Evolutionary conservation across 768 basidiomycete species (phyloP), one percentile per base, ranked within the genome.

Genomic region (Ramaria rubella): DNA sequence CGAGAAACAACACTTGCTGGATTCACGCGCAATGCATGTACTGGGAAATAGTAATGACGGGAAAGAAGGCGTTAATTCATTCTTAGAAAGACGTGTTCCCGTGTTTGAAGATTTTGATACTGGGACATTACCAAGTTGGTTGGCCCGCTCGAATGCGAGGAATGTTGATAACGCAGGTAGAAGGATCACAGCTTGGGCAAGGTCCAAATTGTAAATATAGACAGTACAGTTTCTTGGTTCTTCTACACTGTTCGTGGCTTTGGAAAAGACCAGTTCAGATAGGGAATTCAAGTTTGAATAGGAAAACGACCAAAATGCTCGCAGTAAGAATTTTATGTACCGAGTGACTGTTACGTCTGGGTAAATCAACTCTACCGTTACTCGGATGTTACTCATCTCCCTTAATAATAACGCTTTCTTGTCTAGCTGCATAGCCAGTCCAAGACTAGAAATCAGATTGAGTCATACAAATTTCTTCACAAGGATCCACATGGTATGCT

Each of bases 351-450:
- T 17, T 36, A 36, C 34, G 34, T 17, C 34, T 36, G 34, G n/a
- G n/a, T n/a, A n/a, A n/a, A 17, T 17, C 34, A 8, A 36, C 17
- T 8, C 17, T 36, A 7, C 34, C 7, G 14, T 49, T 63, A 45
- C 43, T n/a, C 19, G 43, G 19, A 45, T 8, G 24, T 30, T 27
- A 48, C 44, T 33, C 54, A 15, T 27, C 68, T n/a, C 27, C 69
- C 66, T 83, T 87, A 42, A 77, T 78, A 36, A 96, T 93, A 59
- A 72, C 79, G 70, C 92, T 94, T 52, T 85, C 77, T 14, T 79
- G 64, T 56, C 93, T 77, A 69, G 78, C 73, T 2, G 93, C 92
- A 68, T 96, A 98, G 3, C 95, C 95, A 2, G 90, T 90, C 95
- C 95, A 98, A 27, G 90, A 92, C 94, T 95, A 62, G 34, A 36